phyloP scores from a whole-genome alignment of 148 eudicot genomes.

The Cornus suecica region DNA sequence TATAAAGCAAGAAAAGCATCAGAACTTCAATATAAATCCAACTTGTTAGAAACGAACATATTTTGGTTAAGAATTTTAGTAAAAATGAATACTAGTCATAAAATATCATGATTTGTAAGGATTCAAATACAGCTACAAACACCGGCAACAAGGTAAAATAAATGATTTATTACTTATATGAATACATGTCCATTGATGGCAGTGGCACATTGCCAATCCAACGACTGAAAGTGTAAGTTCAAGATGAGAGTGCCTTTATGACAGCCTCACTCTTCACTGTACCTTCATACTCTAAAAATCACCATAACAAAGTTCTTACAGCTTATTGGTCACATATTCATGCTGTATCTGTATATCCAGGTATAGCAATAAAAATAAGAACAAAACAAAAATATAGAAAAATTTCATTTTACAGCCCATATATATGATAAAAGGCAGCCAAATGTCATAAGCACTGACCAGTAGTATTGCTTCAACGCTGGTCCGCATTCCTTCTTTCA shows the following conservation, averaged over 20 bases:
- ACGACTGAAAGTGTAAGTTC: too few relatives aligned
- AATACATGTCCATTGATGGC: background rate
- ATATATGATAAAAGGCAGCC: background rate
- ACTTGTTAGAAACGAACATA: background rate
- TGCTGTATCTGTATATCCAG: background rate
- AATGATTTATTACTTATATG: background rate
- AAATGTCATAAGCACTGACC: constrained; percentile 31
- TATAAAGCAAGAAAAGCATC: background rate
- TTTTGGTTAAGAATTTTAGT: too few relatives aligned
- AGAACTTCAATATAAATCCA: too few relatives aligned
- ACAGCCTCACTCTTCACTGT: too few relatives aligned
- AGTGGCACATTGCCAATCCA: background rate
- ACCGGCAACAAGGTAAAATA: background rate
- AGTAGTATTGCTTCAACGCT: constrained; percentile 84
- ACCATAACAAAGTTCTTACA: background rate
- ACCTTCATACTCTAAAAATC: background rate
- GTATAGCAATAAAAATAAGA: background rate
- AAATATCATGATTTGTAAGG: background rate
- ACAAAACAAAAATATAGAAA: background rate
- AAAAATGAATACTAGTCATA: background rate
- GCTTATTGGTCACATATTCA: background rate
- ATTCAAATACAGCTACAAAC: too few relatives aligned
- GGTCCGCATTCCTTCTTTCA: constrained; percentile 93
- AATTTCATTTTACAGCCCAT: background rate
- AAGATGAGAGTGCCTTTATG: too few relatives aligned